Base-by-base conservation (phyloP, 2,329 filamentous ascomycete species). In the Mycosphaerella sp. region DNA sequence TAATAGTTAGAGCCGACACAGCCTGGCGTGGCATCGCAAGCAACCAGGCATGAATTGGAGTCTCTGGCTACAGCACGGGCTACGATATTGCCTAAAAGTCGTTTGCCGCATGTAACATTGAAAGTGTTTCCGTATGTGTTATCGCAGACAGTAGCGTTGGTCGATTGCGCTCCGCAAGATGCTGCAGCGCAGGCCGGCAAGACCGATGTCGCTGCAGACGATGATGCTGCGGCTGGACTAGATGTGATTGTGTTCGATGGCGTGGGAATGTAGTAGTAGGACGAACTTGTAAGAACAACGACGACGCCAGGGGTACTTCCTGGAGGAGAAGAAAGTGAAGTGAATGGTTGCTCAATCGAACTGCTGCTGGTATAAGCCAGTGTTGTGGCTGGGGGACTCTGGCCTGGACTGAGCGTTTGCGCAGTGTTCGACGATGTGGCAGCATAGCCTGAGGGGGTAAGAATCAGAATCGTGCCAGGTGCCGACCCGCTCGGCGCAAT, bases 71-170 rank as follows among this genome's bases (percentile, higher is more conserved):
- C 40, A 9, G 53, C 50, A n/a, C 50, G 47, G 27, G 41, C 40
- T 2, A 50, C 46, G 12, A 53, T 34, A 6, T 35, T 30, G 4
- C 49, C 49, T 3, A 40, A 18, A 4, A 44, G 35, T 25, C 41
- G 17, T 4, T 18, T 36, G 8, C 50, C 53, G 30, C 53, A 56
- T 2, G 50, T 50, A 8, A 53, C 50, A 30, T 56, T 50, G 43
- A 48, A 53, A 10, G 35, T 39, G 34, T 53, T 56, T 21, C 53
- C 53, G 36, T 53, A 56, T 6, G 45, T 40, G 46, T 46, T 53
- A 18, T 50, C 47, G 39, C 53, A 56, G 4, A 39, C n/a, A 2
- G 50, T 53, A 4, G 50, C 17, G 27, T 53, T 53, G 9, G 41
- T 50, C 7, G 53, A 47, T 3, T 18, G 14, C 5, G 32, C 27